These are phyloP conservation scores for Aspergillus homomorphus DNA, from an alignment of 495 filamentous ascomycete species.

Conservation along the genomic window DNA sequence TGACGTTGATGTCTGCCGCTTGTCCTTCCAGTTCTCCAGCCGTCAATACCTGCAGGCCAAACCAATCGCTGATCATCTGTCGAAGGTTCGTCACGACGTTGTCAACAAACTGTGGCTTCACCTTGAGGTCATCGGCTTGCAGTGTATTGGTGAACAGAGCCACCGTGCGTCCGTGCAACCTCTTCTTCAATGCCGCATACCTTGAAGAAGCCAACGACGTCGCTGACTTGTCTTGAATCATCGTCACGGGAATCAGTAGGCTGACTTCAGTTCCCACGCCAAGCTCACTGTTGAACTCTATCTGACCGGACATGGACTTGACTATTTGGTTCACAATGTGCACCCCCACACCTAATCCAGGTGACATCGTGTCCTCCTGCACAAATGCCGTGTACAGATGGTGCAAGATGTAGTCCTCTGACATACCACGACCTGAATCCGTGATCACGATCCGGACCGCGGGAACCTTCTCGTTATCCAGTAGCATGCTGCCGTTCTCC, in stretches of 20 bases:
- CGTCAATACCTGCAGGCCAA: slow-evolving; percentile 29
- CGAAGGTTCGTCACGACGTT: slow-evolving; percentile 18
- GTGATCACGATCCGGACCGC: slow-evolving; percentile 29
- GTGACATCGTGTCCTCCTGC: slow-evolving; percentile 37
- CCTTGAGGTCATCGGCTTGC: slow-evolving; percentile 13
- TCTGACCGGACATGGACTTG: slow-evolving; percentile 3
- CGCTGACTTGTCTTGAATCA: not conserved
- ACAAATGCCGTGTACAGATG: slow-evolving; percentile 43
- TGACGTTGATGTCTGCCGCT: slow-evolving; percentile 19
- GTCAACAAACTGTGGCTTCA: slow-evolving; percentile 15
- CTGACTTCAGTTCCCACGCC: slow-evolving; percentile 6
- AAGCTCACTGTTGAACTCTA: slow-evolving; percentile 9
- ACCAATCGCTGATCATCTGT: slow-evolving; percentile 31
- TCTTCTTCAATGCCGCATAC: slow-evolving; percentile 13
- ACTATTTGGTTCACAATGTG: slow-evolving; percentile 13
- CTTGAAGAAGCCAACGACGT: not conserved
- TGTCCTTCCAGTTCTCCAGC: slow-evolving; percentile 23
- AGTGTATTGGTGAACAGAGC: slow-evolving; percentile 24
- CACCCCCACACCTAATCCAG: slow-evolving; percentile 10
- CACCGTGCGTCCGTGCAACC: slow-evolving; percentile 23
- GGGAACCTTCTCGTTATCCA: slow-evolving; percentile 11
- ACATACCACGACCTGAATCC: slow-evolving; percentile 48
- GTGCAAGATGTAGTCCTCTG: slow-evolving; percentile 40
- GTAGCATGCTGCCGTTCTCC: slow-evolving; percentile 29
- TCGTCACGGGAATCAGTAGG: slow-evolving; percentile 16